phyloP scores from a whole-genome alignment of 2,329 filamentous ascomycete genomes.

The Thelonectria blattea region DNA sequence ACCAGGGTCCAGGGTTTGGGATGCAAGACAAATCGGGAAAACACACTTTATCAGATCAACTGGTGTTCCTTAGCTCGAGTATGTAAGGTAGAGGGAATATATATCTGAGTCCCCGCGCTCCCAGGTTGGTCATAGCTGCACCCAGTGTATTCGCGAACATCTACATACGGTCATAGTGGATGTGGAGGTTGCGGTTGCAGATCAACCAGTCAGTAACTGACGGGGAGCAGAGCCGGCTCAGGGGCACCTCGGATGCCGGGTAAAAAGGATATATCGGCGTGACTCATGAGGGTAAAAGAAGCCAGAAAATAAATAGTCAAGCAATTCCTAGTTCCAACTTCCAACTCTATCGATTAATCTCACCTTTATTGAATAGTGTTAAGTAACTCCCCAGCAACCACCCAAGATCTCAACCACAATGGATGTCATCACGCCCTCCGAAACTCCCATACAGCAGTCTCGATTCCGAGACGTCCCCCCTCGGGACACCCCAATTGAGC shows the following conservation, averaged over 20 bases:
- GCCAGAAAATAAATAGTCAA: not conserved
- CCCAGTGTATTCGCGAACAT: not conserved
- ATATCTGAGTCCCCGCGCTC: not conserved
- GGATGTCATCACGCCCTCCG: not conserved
- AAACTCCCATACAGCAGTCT: not conserved
- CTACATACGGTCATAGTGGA: too few relatives aligned
- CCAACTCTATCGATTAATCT: not conserved
- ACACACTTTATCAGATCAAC: too few relatives aligned
- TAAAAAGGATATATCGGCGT: not conserved
- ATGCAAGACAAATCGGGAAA: too few relatives aligned
- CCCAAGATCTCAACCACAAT: not conserved
- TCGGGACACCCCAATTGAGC: not conserved
- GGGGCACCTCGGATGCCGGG: not conserved
- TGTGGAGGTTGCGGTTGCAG: too few relatives aligned
- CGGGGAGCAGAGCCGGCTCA: not conserved
- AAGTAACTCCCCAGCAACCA: not conserved
- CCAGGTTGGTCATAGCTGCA: not conserved
- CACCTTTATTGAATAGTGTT: not conserved
- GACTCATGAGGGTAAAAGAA: not conserved
- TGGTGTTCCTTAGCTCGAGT: too few relatives aligned
- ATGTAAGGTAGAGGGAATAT: too few relatives aligned
- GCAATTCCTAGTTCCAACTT: not conserved
- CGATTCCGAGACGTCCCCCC: not conserved
- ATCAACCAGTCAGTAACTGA: not conserved
- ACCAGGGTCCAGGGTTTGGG: too few relatives aligned